Evolutionary conservation across 192 early-diverging fungal species (phyloP).

Genomic region (Chytriomyces hyalinus): DNA sequence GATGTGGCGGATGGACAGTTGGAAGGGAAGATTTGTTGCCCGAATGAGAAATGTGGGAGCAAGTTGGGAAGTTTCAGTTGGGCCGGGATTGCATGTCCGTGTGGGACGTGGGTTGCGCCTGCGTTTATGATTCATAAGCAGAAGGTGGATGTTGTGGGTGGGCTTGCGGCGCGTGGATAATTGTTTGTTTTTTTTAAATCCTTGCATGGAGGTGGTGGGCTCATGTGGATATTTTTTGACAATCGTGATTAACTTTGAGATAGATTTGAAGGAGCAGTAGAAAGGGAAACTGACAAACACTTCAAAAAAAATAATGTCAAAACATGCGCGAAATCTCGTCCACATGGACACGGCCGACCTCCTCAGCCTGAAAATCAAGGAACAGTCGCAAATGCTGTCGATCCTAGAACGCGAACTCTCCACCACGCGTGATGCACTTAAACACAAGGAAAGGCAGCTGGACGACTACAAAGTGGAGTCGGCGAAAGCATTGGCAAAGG

Average conservation of each 20-base stretch:
- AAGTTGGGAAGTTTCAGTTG: slow-evolving; percentile 26
- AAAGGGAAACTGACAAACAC: too few species aligned
- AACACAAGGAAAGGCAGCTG: slow-evolving; percentile 1
- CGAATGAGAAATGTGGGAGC: slow-evolving; percentile 4
- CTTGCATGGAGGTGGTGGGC: too few species aligned
- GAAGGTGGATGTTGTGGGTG: slow-evolving; percentile 29
- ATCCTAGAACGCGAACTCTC: slow-evolving; percentile 20
- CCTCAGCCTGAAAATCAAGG: slow-evolving; percentile 17
- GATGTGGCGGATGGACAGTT: slow-evolving; percentile 22
- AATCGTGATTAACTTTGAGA: too few species aligned
- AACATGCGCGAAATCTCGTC: background rate
- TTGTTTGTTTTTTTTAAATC: too few species aligned
- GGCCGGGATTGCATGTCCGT: slow-evolving; percentile 25
- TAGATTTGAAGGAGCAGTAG: too few species aligned
- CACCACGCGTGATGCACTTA: background rate
- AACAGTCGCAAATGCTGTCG: slow-evolving; percentile 17
- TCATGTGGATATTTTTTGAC: too few species aligned
- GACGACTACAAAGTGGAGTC: slow-evolving; percentile 21
- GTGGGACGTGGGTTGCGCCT: slow-evolving; percentile 31
- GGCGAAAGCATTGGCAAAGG: slow-evolving; percentile 18
- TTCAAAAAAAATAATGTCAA: background rate
- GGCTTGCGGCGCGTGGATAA: too few species aligned
- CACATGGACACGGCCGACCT: slow-evolving; percentile 31
- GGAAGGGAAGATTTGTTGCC: slow-evolving; percentile 23
- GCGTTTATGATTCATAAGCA: slow-evolving; percentile 32